These are phyloP conservation scores for Polyporus tsugae DNA, from an alignment of 1,284 basidiomycete genomes.

Conservation along the genomic window DNA sequence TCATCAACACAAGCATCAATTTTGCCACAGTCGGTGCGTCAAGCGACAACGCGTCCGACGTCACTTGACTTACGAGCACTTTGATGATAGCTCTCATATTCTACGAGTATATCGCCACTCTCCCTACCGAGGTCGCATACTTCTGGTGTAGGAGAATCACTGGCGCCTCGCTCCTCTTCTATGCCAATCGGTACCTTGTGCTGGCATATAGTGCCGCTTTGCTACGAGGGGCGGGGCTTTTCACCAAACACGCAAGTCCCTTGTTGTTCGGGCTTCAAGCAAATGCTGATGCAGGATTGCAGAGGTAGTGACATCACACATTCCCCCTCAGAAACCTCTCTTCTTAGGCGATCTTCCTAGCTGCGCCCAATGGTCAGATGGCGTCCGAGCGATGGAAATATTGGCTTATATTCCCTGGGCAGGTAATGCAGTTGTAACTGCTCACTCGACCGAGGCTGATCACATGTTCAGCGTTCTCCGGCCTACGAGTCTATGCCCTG, in stretches of 20 bases:
- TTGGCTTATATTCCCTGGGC: neutral
- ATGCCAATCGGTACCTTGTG: conserved; percentile 5
- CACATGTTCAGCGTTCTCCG: neutral
- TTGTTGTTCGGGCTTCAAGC: neutral
- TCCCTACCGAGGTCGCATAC: neutral
- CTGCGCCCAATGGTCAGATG: neutral
- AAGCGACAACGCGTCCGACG: neutral
- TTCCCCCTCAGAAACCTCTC: neutral
- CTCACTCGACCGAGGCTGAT: neutral
- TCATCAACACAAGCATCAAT: neutral
- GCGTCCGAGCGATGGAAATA: neutral
- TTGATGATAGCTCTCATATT: conserved; percentile 4
- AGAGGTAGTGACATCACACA: neutral
- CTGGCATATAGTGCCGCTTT: neutral
- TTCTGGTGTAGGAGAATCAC: conserved; percentile 1
- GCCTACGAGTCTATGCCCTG: neutral
- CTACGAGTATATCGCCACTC: neutral
- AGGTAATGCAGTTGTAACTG: neutral
- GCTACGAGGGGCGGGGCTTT: neutral
- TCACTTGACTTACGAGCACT: neutral
- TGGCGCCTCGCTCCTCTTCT: conserved; percentile 4
- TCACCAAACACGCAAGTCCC: neutral
- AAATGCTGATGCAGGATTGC: neutral
- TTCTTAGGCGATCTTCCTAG: neutral
- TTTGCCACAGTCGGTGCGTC: neutral